Evolutionary conservation across 2,329 filamentous ascomycete species (phyloP).

Genomic region (Sarocladiaceae sp.): DNA sequence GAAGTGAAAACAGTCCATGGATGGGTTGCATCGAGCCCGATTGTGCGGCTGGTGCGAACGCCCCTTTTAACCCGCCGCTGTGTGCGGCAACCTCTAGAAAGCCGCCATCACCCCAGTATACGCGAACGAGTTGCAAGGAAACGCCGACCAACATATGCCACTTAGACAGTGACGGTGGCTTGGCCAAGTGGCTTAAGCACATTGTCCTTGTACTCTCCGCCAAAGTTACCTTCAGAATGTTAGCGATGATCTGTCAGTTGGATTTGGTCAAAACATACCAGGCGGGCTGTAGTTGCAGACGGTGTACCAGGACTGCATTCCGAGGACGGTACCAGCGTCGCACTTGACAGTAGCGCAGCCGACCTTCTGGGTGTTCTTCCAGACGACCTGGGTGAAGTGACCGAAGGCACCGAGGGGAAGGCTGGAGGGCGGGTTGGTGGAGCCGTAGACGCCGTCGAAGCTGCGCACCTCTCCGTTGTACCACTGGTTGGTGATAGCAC

Average conservation of each 20-base stretch:
- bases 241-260: constrained; percentile 1
- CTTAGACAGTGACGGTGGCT: constrained; percentile 22
- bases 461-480: constrained; percentile 72
- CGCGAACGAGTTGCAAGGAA: not conserved
- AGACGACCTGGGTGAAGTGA: constrained; percentile 41
- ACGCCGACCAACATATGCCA: not conserved
- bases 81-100: not conserved
- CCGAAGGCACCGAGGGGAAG: constrained; percentile 62
- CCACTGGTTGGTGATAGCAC: constrained; percentile 77
- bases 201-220: constrained; percentile 45
- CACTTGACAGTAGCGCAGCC: constrained; percentile 69
- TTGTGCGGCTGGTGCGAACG: not conserved
- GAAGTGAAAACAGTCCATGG: constrained; percentile 21
- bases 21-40: constrained; percentile 3
- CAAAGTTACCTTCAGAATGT: constrained; percentile 44
- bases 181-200: constrained; percentile 36
- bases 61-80: not conserved
- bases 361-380: constrained; percentile 32
- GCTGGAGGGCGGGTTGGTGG: constrained; percentile 47
- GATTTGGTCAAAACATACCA: constrained; percentile 50
- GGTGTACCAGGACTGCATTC: constrained; percentile 60
- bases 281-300: constrained; percentile 83
- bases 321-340: constrained; percentile 40
- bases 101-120: not conserved
- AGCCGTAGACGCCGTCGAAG: constrained; percentile 54